Percentiles rank a stretch among this genome's conserved stretches.
Evolutionary conservation across 78 protist species (phyloP).

Genomic region (Dictyostelium intermedium): DNA sequence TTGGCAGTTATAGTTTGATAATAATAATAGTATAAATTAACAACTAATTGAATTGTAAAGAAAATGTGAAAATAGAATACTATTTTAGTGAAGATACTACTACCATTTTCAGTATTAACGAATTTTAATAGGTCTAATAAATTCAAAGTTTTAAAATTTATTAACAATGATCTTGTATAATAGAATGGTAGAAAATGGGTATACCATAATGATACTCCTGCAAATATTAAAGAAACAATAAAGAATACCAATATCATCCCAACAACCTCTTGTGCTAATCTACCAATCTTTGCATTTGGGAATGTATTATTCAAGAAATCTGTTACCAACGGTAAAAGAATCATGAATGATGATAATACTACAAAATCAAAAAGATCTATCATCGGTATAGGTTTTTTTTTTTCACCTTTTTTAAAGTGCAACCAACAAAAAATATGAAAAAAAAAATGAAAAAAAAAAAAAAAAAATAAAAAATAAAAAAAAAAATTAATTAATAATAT

Average conservation of each 20-base stretch:
- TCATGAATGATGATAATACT: conserved; percentile 14
- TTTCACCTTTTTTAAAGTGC: too few relatives aligned
- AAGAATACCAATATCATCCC: conserved; percentile 36
- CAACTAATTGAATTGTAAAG: neutral
- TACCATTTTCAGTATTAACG: neutral
- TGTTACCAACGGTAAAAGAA: conserved; percentile 46
- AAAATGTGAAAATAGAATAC: neutral
- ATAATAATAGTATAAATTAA: conserved; percentile 20
- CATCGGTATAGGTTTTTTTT: too few relatives aligned
- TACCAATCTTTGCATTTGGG: conserved; percentile 72
- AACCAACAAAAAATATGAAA: too few relatives aligned
- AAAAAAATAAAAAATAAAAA: too few relatives aligned
- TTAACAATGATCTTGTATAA: neutral
- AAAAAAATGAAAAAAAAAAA: too few relatives aligned
- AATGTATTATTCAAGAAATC: conserved; percentile 47
- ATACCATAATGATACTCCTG: conserved; percentile 53
- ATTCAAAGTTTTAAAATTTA: neutral
- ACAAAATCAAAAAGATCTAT: conserved; percentile 36
- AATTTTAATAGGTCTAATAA: neutral
- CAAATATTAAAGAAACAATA: conserved; percentile 1
- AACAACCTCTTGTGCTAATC: conserved; percentile 43
- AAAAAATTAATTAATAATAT: too few relatives aligned
- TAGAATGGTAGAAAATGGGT: conserved; percentile 17
- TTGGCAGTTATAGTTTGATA: neutral
- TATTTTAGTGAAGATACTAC: neutral